Percentiles rank a stretch among this genome's conserved stretches.
phyloP scores from a whole-genome alignment of 345 rosid species.

The Rhodomyrtus tomentosa region DNA sequence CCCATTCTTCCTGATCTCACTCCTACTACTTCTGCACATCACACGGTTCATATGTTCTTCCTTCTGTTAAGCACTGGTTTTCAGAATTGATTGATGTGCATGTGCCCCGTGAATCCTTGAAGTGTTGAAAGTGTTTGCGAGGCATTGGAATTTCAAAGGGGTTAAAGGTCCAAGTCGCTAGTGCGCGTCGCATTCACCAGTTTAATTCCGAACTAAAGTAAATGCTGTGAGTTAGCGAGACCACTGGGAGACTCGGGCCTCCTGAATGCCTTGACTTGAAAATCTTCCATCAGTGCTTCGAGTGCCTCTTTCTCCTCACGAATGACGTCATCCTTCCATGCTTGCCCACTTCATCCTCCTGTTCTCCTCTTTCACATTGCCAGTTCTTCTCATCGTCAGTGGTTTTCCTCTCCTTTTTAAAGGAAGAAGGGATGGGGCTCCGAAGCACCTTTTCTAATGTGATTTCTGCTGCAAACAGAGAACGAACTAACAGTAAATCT shows the following conservation, averaged over 20 bases:
- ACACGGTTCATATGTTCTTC: too few relatives aligned
- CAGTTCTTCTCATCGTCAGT: not conserved
- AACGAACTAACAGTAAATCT: not conserved
- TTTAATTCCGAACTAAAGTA: not conserved
- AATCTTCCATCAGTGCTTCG: not conserved
- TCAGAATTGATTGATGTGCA: not conserved
- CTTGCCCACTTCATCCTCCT: not conserved
- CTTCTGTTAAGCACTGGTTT: not conserved
- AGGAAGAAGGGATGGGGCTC: not conserved
- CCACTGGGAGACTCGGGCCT: not conserved
- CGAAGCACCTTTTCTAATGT: not conserved
- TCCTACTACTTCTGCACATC: too few relatives aligned
- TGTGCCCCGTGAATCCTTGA: too few relatives aligned
- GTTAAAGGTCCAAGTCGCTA: not conserved
- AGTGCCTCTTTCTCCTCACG: not conserved
- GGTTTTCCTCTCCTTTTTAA: not conserved
- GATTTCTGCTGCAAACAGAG: not conserved
- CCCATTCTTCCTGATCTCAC: too few relatives aligned
- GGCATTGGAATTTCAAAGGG: not conserved
- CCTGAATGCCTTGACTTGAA: not conserved
- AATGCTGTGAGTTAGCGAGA: not conserved
- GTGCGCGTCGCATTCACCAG: not conserved
- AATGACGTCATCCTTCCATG: not conserved
- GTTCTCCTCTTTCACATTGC: not conserved
- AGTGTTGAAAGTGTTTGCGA: too few relatives aligned